Evolutionary conservation across 2,329 filamentous ascomycete species (phyloP).

Genomic region (Grosmannia clavigera): DNA sequence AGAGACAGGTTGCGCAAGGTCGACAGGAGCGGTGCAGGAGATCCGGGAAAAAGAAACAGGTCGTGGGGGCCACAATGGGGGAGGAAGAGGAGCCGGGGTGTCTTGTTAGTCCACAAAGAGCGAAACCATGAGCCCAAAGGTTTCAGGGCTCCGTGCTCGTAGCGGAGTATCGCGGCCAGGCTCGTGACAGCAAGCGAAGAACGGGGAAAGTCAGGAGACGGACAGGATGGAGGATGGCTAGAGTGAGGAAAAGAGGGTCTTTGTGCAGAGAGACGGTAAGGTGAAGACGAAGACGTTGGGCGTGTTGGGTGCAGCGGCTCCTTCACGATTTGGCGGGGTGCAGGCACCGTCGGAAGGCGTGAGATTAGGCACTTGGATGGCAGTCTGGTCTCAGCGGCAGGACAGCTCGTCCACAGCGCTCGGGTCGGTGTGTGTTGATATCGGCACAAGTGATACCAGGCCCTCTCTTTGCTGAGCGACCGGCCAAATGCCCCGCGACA

Average conservation of each 20-base stretch:
- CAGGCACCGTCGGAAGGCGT: neutral
- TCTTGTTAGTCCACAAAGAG: conserved; percentile 1
- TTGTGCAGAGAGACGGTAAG: neutral
- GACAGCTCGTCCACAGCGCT: neutral
- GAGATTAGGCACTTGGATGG: neutral
- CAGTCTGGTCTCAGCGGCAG: neutral
- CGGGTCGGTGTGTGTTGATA: neutral
- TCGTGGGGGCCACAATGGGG: neutral
- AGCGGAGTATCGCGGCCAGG: neutral
- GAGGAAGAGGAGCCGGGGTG: neutral
- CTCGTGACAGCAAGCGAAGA: neutral
- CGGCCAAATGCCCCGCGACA: neutral
- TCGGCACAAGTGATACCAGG: neutral
- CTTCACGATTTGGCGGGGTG: neutral
- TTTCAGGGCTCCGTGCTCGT: neutral
- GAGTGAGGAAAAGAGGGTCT: neutral
- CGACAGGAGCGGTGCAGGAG: neutral
- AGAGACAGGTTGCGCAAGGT: neutral
- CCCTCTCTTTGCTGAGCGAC: neutral
- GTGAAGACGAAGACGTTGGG: neutral
- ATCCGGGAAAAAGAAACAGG: neutral
- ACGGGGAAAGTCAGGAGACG: neutral
- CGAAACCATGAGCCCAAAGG: neutral
- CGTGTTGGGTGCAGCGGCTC: neutral
- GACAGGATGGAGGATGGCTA: neutral